Evolutionary conservation across 1,139 yeast species (phyloP), one percentile per base, ranked within the genome.

Genomic region (Pichia norvegensis): DNA sequence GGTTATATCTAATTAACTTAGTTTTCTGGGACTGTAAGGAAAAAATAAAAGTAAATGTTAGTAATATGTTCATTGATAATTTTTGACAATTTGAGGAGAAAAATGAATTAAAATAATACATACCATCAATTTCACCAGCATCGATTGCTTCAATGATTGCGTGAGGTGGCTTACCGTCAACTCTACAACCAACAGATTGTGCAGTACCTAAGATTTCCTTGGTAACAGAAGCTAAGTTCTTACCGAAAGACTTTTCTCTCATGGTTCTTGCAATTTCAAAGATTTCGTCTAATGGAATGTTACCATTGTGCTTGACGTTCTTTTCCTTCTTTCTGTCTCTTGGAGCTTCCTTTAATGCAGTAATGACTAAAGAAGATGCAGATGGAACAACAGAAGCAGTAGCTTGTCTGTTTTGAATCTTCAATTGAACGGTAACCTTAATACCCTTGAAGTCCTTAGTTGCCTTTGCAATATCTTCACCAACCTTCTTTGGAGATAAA

Each of bases 321-420:
- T 92, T 92, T 73, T 92, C 98, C 95, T 92, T 92, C 95, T 92
- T 92, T 81, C 97, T 85, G 84, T 92, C 99, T 86, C 99, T 90
- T 71, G 96, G 96, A 66, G 99, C 90, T 80, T 92, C 99, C 84
- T 92, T 92, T 70, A 92, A 83, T 65, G 99, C 99, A 72, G 96
- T 87, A 75, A 92, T 92, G 72, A 92, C 97, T 69, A 92, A 84
- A 63, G 98, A 90, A 53, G 98, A 92, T 63, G 99, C 99, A 70
- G 97, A 83, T 76, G 99, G 99, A 55, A 94, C 99, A 71, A 92
- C 97, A 57, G 97, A 88, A 65, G 95, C 95, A 63, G 85, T 78
- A 66, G 99, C 99, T 79, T 92, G 99, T 85, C 99, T 90, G 95
- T 92, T 92, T 81, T 92, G 99, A 70, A 92, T 90, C 73, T 84